Percentiles rank a stretch among this genome's conserved stretches.
Evolutionary conservation across 1,284 basidiomycete genomes (phyloP).

Genomic region (Gomphus bonarii): DNA sequence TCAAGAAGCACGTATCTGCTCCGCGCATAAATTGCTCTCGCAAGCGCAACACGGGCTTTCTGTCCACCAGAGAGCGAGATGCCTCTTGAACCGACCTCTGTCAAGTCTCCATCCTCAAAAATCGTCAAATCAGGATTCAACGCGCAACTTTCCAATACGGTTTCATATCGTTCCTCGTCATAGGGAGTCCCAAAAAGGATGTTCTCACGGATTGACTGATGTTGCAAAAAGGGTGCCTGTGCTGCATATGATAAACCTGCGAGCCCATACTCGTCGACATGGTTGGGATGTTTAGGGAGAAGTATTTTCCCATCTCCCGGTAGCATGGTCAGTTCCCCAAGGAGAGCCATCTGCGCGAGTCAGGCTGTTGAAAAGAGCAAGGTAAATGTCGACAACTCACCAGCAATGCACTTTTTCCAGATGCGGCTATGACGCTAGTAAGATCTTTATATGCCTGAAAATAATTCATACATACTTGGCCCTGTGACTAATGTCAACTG

Average conservation of each 20-base stretch:
- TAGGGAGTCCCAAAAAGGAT: constrained; percentile 36
- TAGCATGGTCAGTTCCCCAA: constrained; percentile 23
- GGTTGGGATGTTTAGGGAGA: constrained; percentile 37
- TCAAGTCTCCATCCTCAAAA: constrained; percentile 9
- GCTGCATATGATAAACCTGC: constrained; percentile 48
- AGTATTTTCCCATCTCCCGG: constrained; percentile 21
- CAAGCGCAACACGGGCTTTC: constrained; percentile 10
- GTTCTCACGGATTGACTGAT: constrained; percentile 32
- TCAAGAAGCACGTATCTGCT: constrained; percentile 11
- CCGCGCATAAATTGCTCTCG: constrained; percentile 8
- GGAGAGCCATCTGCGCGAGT: constrained; percentile 20
- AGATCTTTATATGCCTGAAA: background rate
- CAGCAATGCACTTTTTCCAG: constrained; percentile 6
- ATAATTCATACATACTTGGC: constrained; percentile 9
- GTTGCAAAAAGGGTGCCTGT: constrained; percentile 53
- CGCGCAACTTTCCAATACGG: constrained; percentile 19
- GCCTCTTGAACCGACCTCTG: constrained; percentile 8
- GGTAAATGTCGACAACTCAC: constrained; percentile 15
- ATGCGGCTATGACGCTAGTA: constrained; percentile 4
- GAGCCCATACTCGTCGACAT: constrained; percentile 30
- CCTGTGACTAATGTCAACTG: constrained; percentile 56
- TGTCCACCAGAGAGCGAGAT: constrained; percentile 12
- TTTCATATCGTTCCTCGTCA: constrained; percentile 31
- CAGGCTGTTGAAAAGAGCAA: constrained; percentile 2
- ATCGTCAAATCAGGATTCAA: constrained; percentile 9